A percentile compares a stretch with the other conserved stretches of the same genome.
phyloP scores from a whole-genome alignment of 306 rosid genomes.

The Coriaria nepalensis region DNA sequence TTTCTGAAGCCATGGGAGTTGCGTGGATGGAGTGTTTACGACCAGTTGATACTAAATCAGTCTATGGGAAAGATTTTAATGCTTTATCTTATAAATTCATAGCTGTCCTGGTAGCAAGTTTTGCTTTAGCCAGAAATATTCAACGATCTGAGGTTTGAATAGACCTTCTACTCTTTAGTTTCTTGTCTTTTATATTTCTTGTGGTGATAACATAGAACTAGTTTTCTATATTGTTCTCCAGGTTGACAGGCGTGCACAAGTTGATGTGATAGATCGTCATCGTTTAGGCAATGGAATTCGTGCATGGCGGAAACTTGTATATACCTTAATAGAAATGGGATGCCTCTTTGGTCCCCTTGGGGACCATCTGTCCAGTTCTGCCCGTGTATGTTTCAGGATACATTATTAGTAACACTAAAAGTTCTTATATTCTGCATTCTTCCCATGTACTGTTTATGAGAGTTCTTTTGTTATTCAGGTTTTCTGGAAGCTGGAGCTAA shows the following conservation, averaged over 20 bases:
- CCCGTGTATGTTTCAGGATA: constrained; percentile 53
- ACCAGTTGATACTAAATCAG: constrained; percentile 89
- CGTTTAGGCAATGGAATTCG: constrained; percentile 52
- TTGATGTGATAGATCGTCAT: constrained; percentile 44
- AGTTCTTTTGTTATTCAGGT: constrained; percentile 30
- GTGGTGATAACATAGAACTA: neutral
- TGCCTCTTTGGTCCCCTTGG: constrained; percentile 79
- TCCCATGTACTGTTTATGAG: neutral
- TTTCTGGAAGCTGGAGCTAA: constrained; percentile 89
- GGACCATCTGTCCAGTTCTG: constrained; percentile 51
- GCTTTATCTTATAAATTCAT: constrained; percentile 78
- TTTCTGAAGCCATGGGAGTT: constrained; percentile 94
- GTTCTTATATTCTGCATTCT: constrained; percentile 10
- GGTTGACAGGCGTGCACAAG: constrained; percentile 86
- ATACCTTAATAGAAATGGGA: constrained; percentile 71
- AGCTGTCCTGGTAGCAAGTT: constrained; percentile 93
- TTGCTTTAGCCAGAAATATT: constrained; percentile 87
- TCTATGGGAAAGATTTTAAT: constrained; percentile 89
- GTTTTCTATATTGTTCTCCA: constrained; percentile 24
- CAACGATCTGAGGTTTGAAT: constrained; percentile 85
- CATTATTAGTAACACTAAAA: constrained; percentile 6
- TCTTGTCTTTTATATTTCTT: neutral
- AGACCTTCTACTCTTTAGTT: neutral
- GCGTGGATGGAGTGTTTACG: constrained; percentile 99
- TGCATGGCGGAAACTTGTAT: constrained; percentile 88